Evolutionary conservation across 169 alveolate species (phyloP).

Genomic region (Plasmodium vinckei): DNA sequence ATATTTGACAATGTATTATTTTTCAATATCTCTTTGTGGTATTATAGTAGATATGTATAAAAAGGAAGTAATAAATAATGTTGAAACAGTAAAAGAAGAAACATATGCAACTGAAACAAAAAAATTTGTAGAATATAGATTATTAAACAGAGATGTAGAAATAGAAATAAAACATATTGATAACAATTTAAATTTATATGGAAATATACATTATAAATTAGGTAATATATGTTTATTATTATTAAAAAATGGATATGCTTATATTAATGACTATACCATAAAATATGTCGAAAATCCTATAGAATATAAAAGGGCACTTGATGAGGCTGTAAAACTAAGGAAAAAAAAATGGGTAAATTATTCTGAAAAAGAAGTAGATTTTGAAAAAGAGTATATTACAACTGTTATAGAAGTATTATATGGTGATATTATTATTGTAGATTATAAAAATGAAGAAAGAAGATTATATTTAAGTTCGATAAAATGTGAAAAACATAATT

Average conservation of each 20-base stretch:
- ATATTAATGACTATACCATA: conserved; percentile 68
- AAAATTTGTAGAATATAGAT: conserved; percentile 57
- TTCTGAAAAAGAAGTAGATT: conserved; percentile 69
- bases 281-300: conserved; percentile 64
- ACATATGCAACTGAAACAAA: conserved; percentile 70
- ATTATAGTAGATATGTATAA: conserved; percentile 73
- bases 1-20: conserved; percentile 67
- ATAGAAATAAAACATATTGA: conserved; percentile 60
- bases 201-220: conserved; percentile 45
- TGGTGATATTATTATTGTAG: conserved; percentile 71
- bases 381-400: conserved; percentile 54
- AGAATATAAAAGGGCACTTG: conserved; percentile 62
- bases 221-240: conserved; percentile 67
- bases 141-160: conserved; percentile 69
- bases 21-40: conserved; percentile 58
- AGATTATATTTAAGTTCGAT: conserved; percentile 69
- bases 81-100: conserved; percentile 62
- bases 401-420: conserved; percentile 68
- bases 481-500: conserved; percentile 65
- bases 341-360: conserved; percentile 68
- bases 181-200: conserved; percentile 64
- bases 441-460: conserved; percentile 73
- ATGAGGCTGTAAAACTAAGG: conserved; percentile 64
- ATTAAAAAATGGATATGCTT: conserved; percentile 73
- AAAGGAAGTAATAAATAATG: conserved; percentile 68